Evolutionary conservation across 257 asterid genomes (phyloP), one percentile per base, ranked within the genome.

Genomic region (Nicotiana noctiflora): DNA sequence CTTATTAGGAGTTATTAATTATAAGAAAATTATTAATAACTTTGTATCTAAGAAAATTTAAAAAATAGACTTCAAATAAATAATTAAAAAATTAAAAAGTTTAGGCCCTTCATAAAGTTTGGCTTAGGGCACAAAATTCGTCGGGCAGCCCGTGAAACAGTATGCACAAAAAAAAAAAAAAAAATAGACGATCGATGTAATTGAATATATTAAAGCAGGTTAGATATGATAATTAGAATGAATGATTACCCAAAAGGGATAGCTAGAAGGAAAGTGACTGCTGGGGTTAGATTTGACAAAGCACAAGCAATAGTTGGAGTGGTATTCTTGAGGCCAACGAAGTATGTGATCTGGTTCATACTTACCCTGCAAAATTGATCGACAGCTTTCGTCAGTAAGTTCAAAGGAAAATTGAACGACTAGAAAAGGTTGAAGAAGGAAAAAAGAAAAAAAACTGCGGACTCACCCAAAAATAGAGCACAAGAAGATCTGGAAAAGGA

Each of bases 221-320:
- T 0, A 32, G 23, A 10, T 53, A 34, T 14, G 1, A 32, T 7
- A 62, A 29, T 51, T 17, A 19, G 56, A 65, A 29, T 3, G 15
- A 65, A 65, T 31, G 23, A 29, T 76, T 90, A 94, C 99, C 98
- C 86, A 13, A 93, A 87, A 44, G 96, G 94, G 18, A 90, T 80
- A 5, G 98, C 99, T 82, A 93, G 84, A 76, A 95, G 29, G 68
- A 90, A 95, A 37, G 99, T 95, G 80, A 95, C 84, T 0, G 97
- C 98, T 23, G 99, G 99, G 75, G 80, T 87, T 49, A 90, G 85
- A 83, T 95, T 95, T 85, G 86, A 82, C 86, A 93, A 81, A 61
- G 99, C 98, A 77, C 98, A 91, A 4, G 98, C 94, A 49, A 92
- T 88, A 1, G 99, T 95, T 81, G 99, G 99, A 81, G 93, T 90